Base-by-base conservation (phyloP, 371 early-diverging fungal genomes). In the Mortierella sp. region DNA sequence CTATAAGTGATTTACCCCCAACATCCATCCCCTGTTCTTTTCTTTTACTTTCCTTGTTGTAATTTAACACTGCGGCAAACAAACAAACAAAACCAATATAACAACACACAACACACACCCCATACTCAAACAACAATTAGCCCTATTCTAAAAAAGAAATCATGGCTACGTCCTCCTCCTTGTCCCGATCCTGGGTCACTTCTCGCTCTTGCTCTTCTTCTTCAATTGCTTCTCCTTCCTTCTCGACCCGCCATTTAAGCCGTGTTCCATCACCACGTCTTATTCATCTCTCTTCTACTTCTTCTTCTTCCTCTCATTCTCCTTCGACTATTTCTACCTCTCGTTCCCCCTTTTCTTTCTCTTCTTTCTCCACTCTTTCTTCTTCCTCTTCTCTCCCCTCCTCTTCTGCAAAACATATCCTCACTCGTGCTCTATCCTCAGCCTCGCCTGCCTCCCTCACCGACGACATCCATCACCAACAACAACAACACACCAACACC, bases 401-500 rank as follows among this genome's bases (percentile, higher is more conserved):
- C 45, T 48, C 76, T 31, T 50, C 50, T 26, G 28, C 75, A 11
- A 44, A 21, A 65, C 50, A 31, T 45, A 44, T 47, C 71, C n/a
- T 78, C 75, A 34, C 24, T 34, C 60, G 80, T 16, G 55, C 81
- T n/a, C 38, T 63, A 58, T 70, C 84, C 42, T 81, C 79, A 19
- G 78, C 76, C 38, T 75, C 78, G 47, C 24, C 52, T 55, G 76
- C 80, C 48, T 38, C 68, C 0, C 38, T 74, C 42, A 65, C 81
- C 72, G 68, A 76, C 63, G 54, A 79, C 74, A 42, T n/a, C 52
- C 19, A 60, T 3, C 45, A 55, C 3, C 63, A 57, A 31, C 74
- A 75, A 50, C 77, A 81, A n/a, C 34, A 38, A 68, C 68, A 68
- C 24, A 68, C 68, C 60, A 42, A 19, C 82, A 79, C 58, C 77